Evolutionary conservation across 495 filamentous ascomycete species (phyloP).

Genomic region (Penicillium alfredii): DNA sequence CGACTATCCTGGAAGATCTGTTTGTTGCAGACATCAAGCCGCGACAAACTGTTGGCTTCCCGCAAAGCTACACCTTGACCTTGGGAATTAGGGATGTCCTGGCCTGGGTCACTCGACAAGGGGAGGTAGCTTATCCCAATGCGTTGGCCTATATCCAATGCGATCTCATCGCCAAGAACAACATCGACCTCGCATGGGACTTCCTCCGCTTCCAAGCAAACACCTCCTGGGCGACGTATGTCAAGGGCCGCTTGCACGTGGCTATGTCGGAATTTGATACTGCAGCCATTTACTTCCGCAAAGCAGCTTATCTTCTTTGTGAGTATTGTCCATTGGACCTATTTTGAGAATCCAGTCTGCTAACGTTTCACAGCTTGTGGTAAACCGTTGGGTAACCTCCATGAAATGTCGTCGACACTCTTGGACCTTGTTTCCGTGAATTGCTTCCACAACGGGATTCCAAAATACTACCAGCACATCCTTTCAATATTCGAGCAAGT

Average conservation of each 20-base stretch:
- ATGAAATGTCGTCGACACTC: constrained; percentile 52
- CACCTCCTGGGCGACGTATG: constrained; percentile 72
- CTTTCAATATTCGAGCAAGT: constrained; percentile 72
- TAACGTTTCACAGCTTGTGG: constrained; percentile 29
- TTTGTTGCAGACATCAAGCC: constrained; percentile 45
- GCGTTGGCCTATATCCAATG: constrained; percentile 59
- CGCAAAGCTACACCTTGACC: constrained; percentile 44
- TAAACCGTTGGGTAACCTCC: constrained; percentile 42
- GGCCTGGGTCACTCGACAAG: constrained; percentile 43
- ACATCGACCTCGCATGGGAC: constrained; percentile 68
- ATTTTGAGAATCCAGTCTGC: constrained; percentile 1
- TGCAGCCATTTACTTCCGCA: constrained; percentile 73
- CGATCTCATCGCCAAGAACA: constrained; percentile 60
- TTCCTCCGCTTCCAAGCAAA: constrained; percentile 63
- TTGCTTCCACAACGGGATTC: constrained; percentile 67
- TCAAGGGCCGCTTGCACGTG: constrained; percentile 76
- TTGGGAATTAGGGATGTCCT: constrained; percentile 45
- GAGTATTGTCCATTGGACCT: constrained; percentile 31
- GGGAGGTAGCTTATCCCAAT: constrained; percentile 39
- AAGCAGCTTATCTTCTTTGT: constrained; percentile 78
- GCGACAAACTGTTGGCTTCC: constrained; percentile 32
- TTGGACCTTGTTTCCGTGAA: constrained; percentile 66
- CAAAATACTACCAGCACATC: constrained; percentile 83
- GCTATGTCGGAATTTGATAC: constrained; percentile 62
- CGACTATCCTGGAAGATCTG: constrained; percentile 45